Evolutionary conservation across 371 early-diverging fungal genomes (phyloP).

Genomic region (Mortierella sp.): DNA sequence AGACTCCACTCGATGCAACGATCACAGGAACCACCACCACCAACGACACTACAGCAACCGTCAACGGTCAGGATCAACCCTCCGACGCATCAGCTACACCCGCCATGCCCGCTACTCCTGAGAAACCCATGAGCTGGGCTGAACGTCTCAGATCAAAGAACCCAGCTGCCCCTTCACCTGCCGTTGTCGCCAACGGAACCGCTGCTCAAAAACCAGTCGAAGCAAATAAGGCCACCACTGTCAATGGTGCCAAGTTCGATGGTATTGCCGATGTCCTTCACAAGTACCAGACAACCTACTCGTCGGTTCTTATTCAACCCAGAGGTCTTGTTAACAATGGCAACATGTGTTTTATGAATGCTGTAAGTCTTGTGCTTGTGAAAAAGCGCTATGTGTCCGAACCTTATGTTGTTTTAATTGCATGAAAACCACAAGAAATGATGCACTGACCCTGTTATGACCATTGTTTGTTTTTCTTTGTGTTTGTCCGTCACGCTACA

Average conservation of each 20-base stretch:
- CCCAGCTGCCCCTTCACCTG: constrained; percentile 22
- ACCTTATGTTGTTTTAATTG: neutral
- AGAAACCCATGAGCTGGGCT: constrained; percentile 75
- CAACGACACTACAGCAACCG: constrained; percentile 9
- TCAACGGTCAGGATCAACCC: neutral
- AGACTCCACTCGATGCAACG: neutral
- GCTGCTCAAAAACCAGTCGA: constrained; percentile 23
- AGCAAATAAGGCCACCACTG: constrained; percentile 38
- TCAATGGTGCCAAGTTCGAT: constrained; percentile 61
- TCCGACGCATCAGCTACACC: constrained; percentile 23
- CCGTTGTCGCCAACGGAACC: constrained; percentile 27
- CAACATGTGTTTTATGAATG: constrained; percentile 98
- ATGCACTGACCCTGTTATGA: constrained; percentile 13
- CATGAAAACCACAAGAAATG: neutral
- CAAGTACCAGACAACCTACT: constrained; percentile 66
- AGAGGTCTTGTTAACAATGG: constrained; percentile 96
- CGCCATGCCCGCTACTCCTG: constrained; percentile 44
- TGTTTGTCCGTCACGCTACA: neutral
- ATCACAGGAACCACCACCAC: constrained; percentile 5
- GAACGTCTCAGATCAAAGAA: constrained; percentile 63
- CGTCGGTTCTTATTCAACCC: constrained; percentile 76
- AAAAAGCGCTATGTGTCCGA: neutral
- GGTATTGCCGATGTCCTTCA: constrained; percentile 70
- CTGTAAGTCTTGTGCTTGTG: constrained; percentile 61
- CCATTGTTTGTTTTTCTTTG: neutral